Percentiles rank a stretch among this genome's conserved stretches.
These are phyloP conservation scores for Hypomyces rosellus DNA, from an alignment of 2,329 filamentous ascomycete species.

Conservation along the genomic window DNA sequence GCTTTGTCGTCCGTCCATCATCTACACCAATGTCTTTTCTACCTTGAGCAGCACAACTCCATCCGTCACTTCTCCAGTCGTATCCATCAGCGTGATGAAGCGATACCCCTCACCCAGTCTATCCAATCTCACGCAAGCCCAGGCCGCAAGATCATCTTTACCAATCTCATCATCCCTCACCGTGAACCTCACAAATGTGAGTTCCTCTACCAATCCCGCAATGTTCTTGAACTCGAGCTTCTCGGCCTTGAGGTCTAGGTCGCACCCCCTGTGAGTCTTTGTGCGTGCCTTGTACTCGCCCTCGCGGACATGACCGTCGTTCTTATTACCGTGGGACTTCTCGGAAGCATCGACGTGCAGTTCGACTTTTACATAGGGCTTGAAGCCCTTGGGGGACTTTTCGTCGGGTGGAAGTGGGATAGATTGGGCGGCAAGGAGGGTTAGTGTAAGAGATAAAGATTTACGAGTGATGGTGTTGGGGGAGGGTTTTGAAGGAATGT, in stretches of 20 bases:
- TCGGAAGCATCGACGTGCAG: conserved; percentile 69
- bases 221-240: conserved; percentile 50
- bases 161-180: conserved; percentile 81
- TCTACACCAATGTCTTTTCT: conserved; percentile 46
- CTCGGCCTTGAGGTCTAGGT: conserved; percentile 58
- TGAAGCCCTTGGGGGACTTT: conserved; percentile 50
- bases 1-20: background rate
- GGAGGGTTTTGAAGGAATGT: conserved; percentile 16
- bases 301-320: conserved; percentile 33
- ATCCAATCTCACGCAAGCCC: conserved; percentile 84
- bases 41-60: conserved; percentile 71
- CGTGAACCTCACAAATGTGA: conserved; percentile 75
- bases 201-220: conserved; percentile 55
- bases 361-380: conserved; percentile 78
- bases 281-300: conserved; percentile 54
- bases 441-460: conserved; percentile 63
- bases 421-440: conserved; percentile 69
- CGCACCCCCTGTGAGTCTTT: conserved; percentile 48
- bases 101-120: conserved; percentile 69
- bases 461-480: conserved; percentile 39
- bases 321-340: conserved; percentile 34
- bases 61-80: conserved; percentile 56
- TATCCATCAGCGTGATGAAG: conserved; percentile 69
- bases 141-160: conserved; percentile 72
- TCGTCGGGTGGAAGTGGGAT: conserved; percentile 58